phyloP scores from a whole-genome alignment of 106 monocot genomes.

The Gastrodia elata region DNA sequence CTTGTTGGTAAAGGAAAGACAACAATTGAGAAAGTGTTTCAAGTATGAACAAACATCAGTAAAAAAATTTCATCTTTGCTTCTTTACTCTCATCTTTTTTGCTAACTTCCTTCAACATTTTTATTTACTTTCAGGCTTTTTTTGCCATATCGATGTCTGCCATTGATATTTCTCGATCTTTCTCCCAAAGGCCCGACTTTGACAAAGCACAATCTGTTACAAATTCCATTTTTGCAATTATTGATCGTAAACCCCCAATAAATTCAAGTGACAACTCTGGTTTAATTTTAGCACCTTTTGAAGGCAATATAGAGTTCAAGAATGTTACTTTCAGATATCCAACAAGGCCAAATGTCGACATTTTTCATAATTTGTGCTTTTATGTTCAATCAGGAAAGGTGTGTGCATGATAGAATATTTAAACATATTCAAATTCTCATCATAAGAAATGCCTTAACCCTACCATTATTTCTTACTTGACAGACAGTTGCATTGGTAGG shows the following conservation, averaged over 20 bases:
- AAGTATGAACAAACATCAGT: slow-evolving; percentile 3
- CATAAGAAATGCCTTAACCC: neutral
- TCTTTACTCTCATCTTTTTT: neutral
- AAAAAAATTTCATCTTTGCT: no score
- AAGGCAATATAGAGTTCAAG: slow-evolving; percentile 42
- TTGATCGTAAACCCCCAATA: slow-evolving; percentile 45
- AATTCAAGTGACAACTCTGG: slow-evolving; percentile 42
- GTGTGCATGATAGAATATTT: neutral
- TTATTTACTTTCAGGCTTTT: slow-evolving; percentile 44
- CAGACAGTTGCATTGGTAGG: slow-evolving; percentile 20
- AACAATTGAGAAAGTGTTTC: slow-evolving; percentile 28
- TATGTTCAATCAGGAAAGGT: slow-evolving; percentile 28
- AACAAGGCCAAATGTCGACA: slow-evolving; percentile 21
- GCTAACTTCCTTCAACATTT: neutral
- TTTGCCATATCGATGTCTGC: slow-evolving; percentile 46
- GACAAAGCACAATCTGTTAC: slow-evolving; percentile 40
- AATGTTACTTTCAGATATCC: slow-evolving; percentile 42
- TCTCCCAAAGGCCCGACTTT: slow-evolving; percentile 35
- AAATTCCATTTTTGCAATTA: slow-evolving; percentile 39
- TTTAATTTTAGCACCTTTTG: slow-evolving; percentile 1
- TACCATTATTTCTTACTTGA: neutral
- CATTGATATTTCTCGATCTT: slow-evolving; percentile 41
- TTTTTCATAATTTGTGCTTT: slow-evolving; percentile 20
- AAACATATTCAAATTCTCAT: neutral
- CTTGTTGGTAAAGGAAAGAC: slow-evolving; percentile 23